phyloP scores from a whole-genome alignment of 176 grass and related monocot species.

The Aegilops umbellulata region DNA sequence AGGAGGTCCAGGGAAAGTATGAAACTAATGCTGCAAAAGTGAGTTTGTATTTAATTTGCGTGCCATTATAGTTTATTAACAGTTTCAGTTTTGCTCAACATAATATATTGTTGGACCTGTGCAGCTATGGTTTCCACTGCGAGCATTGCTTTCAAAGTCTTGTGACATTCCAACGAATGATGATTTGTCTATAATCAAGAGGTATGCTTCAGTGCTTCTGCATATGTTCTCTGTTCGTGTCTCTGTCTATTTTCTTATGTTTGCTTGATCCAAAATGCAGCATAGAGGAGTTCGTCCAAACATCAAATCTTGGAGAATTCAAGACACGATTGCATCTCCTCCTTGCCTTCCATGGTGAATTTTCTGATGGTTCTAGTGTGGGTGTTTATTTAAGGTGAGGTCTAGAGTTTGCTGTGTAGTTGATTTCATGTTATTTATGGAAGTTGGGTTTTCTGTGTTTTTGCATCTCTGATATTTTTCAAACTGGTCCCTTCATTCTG shows the following conservation, averaged over 20 bases:
- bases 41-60: conserved; percentile 15
- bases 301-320: conserved; percentile 86
- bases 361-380: conserved; percentile 47
- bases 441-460: background rate
- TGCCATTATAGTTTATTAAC: conserved; percentile 13
- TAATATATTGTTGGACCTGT: conserved; percentile 23
- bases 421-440: background rate
- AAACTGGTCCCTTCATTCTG: background rate
- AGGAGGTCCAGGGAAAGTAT: conserved; percentile 59
- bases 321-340: conserved; percentile 87
- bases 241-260: conserved; percentile 25
- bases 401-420: background rate
- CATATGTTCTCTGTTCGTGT: conserved; percentile 1
- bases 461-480: background rate
- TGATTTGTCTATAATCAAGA: conserved; percentile 55
- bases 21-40: conserved; percentile 76
- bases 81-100: conserved; percentile 14
- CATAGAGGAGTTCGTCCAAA: conserved; percentile 85
- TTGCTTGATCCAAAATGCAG: conserved; percentile 53
- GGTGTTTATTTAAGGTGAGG: conserved; percentile 68
- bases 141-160: conserved; percentile 58
- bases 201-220: conserved; percentile 35
- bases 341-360: conserved; percentile 75
- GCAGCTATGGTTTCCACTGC: conserved; percentile 90
- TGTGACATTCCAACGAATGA: conserved; percentile 36